phyloP scores from a whole-genome alignment of 768 basidiomycete genomes.

The Tulasnella sp. region DNA sequence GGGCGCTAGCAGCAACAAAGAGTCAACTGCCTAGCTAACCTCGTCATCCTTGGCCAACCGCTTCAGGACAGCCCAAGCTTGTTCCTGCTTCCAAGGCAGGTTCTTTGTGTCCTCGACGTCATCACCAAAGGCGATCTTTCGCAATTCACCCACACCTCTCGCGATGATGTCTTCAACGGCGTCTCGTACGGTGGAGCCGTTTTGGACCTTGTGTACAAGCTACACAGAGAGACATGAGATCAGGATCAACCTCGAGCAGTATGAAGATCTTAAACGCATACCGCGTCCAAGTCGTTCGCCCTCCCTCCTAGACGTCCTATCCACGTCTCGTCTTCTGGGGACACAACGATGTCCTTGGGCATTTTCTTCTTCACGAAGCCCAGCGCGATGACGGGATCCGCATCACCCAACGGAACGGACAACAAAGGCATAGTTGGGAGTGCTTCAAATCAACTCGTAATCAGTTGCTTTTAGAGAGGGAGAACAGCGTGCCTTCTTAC shows the following conservation, averaged over 20 bases:
- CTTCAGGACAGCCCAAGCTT: constrained; percentile 78
- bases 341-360: constrained; percentile 36
- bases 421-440: constrained; percentile 76
- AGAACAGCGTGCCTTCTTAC: constrained; percentile 28
- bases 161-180: constrained; percentile 85
- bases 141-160: constrained; percentile 67
- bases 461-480: not conserved
- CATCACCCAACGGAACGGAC: constrained; percentile 71
- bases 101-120: constrained; percentile 78
- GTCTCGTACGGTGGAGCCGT: constrained; percentile 56
- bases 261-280: constrained; percentile 30
- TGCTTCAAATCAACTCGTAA: too few relatives aligned
- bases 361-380: constrained; percentile 66
- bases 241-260: not conserved
- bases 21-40: constrained; percentile 21
- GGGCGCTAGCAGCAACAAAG: not conserved
- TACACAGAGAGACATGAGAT: constrained; percentile 24
- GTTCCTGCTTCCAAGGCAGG: constrained; percentile 73
- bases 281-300: constrained; percentile 77
- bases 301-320: constrained; percentile 80
- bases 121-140: constrained; percentile 89
- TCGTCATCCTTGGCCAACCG: constrained; percentile 57
- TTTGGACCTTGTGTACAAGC: constrained; percentile 78
- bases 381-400: constrained; percentile 67
- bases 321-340: constrained; percentile 40